These are phyloP conservation scores for Melanomma pulvis-pyrius DNA, from an alignment of 495 filamentous ascomycete species.

Conservation along the genomic window DNA sequence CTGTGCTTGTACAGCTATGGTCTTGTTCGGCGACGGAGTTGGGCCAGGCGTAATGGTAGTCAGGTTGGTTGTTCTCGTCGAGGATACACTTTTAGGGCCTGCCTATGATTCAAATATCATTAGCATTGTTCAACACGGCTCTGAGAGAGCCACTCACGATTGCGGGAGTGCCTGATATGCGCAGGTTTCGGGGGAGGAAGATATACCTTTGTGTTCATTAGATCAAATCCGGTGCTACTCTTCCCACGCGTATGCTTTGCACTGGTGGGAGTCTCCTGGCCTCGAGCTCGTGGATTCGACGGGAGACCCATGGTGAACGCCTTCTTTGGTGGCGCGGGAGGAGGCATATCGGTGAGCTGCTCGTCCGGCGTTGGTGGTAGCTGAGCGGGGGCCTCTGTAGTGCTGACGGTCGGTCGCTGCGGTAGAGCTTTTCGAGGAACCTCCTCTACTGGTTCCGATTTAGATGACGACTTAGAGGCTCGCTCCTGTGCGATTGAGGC, in stretches of 20 bases:
- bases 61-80: neutral
- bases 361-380: conserved; percentile 19
- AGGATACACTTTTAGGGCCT: neutral
- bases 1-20: neutral
- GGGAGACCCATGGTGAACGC: conserved; percentile 14
- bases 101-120: neutral
- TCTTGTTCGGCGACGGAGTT: conserved; percentile 7
- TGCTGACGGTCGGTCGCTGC: neutral
- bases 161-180: conserved; percentile 14
- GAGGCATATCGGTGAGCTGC: neutral
- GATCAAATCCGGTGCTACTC: conserved; percentile 35
- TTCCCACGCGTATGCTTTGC: conserved; percentile 29
- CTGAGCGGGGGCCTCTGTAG: neutral
- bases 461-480: neutral
- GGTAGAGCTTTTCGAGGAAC: neutral
- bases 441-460: neutral
- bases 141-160: conserved; percentile 9
- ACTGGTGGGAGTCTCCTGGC: neutral
- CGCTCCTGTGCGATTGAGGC: neutral
- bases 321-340: conserved; percentile 5
- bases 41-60: conserved; percentile 24
- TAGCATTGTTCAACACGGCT: neutral
- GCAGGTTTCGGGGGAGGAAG: conserved; percentile 9
- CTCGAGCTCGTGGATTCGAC: conserved; percentile 13
- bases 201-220: conserved; percentile 27